phyloP scores from a whole-genome alignment of 106 monocot species.

The Dendrobium nobile region DNA sequence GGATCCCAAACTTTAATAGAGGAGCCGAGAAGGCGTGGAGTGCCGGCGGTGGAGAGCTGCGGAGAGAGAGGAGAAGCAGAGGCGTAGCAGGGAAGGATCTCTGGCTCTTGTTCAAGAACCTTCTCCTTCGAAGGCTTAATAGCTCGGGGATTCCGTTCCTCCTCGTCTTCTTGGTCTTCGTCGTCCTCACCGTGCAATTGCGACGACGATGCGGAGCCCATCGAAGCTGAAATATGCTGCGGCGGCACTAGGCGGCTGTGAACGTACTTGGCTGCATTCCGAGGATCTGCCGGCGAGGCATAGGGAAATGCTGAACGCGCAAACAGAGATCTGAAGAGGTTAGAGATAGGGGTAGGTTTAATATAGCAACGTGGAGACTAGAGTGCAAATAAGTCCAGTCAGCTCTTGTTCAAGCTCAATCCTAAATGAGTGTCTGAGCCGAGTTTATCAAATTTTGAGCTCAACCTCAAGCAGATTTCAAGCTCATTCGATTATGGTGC shows the following conservation, averaged over 20 bases:
- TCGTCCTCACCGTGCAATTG: slow-evolving; percentile 12
- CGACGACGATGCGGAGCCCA: slow-evolving; percentile 50
- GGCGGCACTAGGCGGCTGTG: background rate
- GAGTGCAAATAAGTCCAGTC: too few species aligned
- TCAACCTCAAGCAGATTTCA: too few species aligned
- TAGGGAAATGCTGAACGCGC: background rate
- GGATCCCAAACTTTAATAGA: slow-evolving; percentile 71
- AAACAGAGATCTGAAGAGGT: background rate
- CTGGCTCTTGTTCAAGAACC: slow-evolving; percentile 79
- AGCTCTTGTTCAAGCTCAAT: too few species aligned
- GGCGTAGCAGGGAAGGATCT: slow-evolving; percentile 81
- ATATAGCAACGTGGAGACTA: too few species aligned
- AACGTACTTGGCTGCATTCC: background rate
- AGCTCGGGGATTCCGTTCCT: background rate
- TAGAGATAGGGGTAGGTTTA: too few species aligned
- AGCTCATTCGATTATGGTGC: too few species aligned
- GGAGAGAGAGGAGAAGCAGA: slow-evolving; percentile 89
- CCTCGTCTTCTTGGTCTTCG: slow-evolving; percentile 13
- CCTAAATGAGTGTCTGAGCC: too few species aligned
- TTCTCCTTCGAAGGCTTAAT: slow-evolving; percentile 12
- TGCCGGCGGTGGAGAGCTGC: slow-evolving; percentile 56
- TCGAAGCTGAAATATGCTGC: slow-evolving; percentile 8
- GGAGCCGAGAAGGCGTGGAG: slow-evolving; percentile 41
- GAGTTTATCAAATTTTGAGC: too few species aligned
- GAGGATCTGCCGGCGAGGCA: background rate